Evolutionary conservation across 208 protist species (phyloP).

Genomic region (Lotmaria passim): DNA sequence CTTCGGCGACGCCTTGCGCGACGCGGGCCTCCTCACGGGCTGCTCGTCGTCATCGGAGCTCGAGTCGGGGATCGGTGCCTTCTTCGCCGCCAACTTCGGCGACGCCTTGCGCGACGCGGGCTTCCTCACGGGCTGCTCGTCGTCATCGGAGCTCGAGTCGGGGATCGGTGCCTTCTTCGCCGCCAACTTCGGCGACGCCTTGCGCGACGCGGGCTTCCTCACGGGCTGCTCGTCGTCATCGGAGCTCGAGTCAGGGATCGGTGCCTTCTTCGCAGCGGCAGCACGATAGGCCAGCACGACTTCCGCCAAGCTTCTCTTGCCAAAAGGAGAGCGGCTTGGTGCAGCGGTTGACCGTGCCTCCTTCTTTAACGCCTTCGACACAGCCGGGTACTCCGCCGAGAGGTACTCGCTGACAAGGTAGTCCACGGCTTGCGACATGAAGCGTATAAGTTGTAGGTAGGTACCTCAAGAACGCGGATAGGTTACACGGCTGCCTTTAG

Average conservation of each 20-base stretch:
- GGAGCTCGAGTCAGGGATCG: conserved; percentile 47
- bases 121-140: conserved; percentile 57
- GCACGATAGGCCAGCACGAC: conserved; percentile 26
- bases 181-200: conserved; percentile 43
- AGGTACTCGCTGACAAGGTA: conserved; percentile 60
- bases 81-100: conserved; percentile 34
- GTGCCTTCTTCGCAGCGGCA: conserved; percentile 59
- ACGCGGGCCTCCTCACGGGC: conserved; percentile 36
- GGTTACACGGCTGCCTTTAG: neutral
- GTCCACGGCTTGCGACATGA: conserved; percentile 59
- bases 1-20: conserved; percentile 40
- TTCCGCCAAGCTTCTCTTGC: conserved; percentile 24
- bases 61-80: conserved; percentile 36
- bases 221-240: conserved; percentile 67
- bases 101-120: conserved; percentile 38
- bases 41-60: conserved; percentile 49
- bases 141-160: conserved; percentile 55
- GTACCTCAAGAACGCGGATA: no score
- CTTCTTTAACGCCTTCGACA: conserved; percentile 44
- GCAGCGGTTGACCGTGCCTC: conserved; percentile 20
- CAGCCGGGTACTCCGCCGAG: conserved; percentile 38
- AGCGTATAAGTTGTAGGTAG: no score
- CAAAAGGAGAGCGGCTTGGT: conserved; percentile 23
- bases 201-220: conserved; percentile 30
- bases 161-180: conserved; percentile 57